These are phyloP conservation scores for Colletotrichum sp. DNA, from an alignment of 2,329 filamentous ascomycete species.

Conservation along the genomic window DNA sequence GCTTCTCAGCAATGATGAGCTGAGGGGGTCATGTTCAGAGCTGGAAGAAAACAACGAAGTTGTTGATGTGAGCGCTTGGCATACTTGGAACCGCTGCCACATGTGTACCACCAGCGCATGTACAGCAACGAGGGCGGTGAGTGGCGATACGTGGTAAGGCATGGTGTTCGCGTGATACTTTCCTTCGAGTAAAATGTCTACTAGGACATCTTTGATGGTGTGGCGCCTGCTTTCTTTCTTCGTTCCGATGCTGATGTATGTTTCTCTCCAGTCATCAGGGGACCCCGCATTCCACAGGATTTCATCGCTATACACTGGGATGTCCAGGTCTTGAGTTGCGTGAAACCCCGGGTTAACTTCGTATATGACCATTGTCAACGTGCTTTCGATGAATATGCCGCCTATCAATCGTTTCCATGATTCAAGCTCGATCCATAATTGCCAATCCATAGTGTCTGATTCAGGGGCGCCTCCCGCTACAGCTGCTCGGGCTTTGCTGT, in stretches of 20 bases:
- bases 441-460: background rate
- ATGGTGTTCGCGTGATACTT: background rate
- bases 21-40: background rate
- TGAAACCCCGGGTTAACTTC: background rate
- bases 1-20: background rate
- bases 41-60: background rate
- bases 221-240: background rate
- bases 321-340: background rate
- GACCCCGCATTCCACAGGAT: background rate
- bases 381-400: background rate
- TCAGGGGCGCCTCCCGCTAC: background rate
- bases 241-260: background rate
- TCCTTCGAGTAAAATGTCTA: background rate
- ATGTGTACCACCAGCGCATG: background rate
- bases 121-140: background rate
- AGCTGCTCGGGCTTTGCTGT: background rate
- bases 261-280: background rate
- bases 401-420: background rate
- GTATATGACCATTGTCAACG: background rate
- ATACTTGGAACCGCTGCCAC: background rate
- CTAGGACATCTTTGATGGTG: background rate
- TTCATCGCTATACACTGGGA: background rate
- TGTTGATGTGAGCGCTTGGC: background rate
- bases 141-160: background rate
- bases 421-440: background rate